These are phyloP conservation scores for Phylloporus arenicola DNA, from an alignment of 768 basidiomycete genomes.

Conservation along the genomic window DNA sequence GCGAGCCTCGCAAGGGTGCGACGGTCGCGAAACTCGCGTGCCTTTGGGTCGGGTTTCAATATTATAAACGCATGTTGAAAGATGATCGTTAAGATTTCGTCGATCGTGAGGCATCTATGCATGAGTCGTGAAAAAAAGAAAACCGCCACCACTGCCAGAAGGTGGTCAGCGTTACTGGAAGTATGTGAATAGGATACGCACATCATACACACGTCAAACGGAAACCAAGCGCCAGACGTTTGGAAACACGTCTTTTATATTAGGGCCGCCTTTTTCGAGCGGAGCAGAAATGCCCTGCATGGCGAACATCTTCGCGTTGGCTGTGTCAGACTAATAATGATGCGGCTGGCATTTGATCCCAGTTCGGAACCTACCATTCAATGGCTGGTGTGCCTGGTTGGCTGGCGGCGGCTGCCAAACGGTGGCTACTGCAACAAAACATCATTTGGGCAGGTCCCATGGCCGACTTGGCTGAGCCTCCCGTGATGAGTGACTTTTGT, in stretches of 20 bases:
- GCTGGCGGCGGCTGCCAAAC: constrained; percentile 5
- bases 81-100: constrained; percentile 30
- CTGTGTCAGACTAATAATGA: constrained; percentile 13
- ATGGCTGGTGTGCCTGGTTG: constrained; percentile 21
- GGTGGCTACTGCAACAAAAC: neutral
- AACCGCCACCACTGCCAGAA: constrained; percentile 12
- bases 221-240: constrained; percentile 9
- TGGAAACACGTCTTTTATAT: constrained; percentile 3
- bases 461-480: neutral
- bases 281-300: constrained; percentile 11
- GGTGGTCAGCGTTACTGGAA: neutral
- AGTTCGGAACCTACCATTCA: neutral
- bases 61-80: constrained; percentile 28
- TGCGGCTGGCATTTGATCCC: constrained; percentile 17
- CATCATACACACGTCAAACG: constrained; percentile 21
- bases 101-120: constrained; percentile 31
- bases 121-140: constrained; percentile 20
- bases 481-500: neutral
- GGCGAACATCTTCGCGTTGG: neutral
- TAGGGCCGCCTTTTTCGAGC: constrained; percentile 15
- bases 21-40: constrained; percentile 26
- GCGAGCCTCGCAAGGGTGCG: constrained; percentile 29
- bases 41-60: constrained; percentile 25
- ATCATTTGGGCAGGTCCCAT: neutral
- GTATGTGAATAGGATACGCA: constrained; percentile 10